Conservation (phyloP, 2,329 filamentous ascomycete genomes). For the Fusarium nurragi region DNA sequence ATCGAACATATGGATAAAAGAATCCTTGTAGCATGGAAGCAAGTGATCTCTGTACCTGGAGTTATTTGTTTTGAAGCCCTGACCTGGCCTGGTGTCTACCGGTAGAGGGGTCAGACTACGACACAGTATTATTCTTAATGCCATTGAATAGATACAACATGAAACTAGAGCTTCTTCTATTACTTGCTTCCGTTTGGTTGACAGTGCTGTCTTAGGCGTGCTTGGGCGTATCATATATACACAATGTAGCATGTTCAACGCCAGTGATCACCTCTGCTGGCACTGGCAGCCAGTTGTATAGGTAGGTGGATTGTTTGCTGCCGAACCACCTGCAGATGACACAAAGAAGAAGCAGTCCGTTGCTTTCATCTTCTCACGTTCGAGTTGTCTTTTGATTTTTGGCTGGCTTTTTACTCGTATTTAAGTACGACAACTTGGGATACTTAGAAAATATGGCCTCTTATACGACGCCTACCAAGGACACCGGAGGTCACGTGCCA, state of each 20-base stretch:
- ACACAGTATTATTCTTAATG: slow-evolving; percentile 36
- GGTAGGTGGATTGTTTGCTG: background rate
- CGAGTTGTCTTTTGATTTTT: background rate
- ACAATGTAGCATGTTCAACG: background rate
- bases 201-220: background rate
- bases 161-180: background rate
- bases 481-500: slow-evolving; percentile 25
- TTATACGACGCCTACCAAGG: slow-evolving; percentile 14
- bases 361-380: too few species aligned
- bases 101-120: slow-evolving; percentile 22
- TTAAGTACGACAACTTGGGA: background rate
- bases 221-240: background rate
- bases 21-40: slow-evolving; percentile 21
- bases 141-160: slow-evolving; percentile 43
- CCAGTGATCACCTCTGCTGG: background rate
- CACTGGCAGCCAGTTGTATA: background rate
- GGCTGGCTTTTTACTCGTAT: background rate
- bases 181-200: background rate
- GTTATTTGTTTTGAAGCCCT: slow-evolving; percentile 34
- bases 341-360: rapidly evolving
- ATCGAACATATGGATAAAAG: slow-evolving; percentile 31
- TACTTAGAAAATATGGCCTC: background rate
- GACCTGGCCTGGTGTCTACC: slow-evolving; percentile 7
- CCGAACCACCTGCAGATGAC: background rate
- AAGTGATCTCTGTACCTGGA: slow-evolving; percentile 37